Base-by-base conservation (phyloP, 768 basidiomycete species). In the Tephrocybe sp. region DNA sequence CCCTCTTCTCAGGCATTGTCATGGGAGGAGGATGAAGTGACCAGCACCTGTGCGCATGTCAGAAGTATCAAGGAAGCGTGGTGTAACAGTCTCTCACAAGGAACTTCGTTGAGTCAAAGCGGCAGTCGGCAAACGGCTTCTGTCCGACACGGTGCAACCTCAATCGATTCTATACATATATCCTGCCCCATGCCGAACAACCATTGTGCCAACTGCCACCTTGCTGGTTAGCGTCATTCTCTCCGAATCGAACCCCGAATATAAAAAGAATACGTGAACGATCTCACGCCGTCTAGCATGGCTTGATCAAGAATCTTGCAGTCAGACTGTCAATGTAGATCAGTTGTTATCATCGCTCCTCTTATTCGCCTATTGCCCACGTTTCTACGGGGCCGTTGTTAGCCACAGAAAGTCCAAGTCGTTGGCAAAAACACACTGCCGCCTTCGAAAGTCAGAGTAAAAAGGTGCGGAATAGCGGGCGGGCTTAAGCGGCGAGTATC, bases 11-110 rank as follows among this genome's bases (percentile, higher is more conserved):
- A n/a, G 38, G 39, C 55, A 58, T 57, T 18, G 50, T 53, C 47
- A 51, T 56, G 58, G 55, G 49, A 45, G 55, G 51, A 55, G 55
- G 58, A 51, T 46, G 51, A 37, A 50, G 45, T 38, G 41, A 30
- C 53, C 53, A 51, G 43, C 36, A 45, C 47, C 48, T 45, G 30
- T 43, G 50, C 57, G 49, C 58, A 60, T 60, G 54, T 53, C 54
- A 58, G 51, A 60, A 57, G 55, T 56, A 57, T 55, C 49, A 50
- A 58, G 52, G 54, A 58, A 62, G 48, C 48, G 20, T 37, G 40
- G 49, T 47, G 48, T 44, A 14, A 48, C n/a, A 38, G 44, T 42
- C 37, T 55, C 61, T 53, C 51, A 55, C 55, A 53, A 46, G 40
- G 37, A 61, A 55, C 34, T 57, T 62, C 54, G 51, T 59, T 48